Percentiles rank a stretch among this genome's conserved stretches.
These are phyloP conservation scores for Komagataea norvegica DNA, from an alignment of 1,139 yeast genomes.

Conservation along the genomic window DNA sequence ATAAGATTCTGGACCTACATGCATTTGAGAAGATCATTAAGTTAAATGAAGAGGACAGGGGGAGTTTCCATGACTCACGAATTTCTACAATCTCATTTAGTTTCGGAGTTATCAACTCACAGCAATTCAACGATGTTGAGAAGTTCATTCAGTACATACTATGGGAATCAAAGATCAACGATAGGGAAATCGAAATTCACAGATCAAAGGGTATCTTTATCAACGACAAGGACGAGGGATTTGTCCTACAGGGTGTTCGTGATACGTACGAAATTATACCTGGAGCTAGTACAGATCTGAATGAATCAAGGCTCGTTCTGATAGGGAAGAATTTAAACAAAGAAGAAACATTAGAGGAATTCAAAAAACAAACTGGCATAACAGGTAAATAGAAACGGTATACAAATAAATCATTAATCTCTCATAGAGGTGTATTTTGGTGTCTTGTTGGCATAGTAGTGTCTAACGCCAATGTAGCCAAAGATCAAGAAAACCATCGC, in stretches of 20 bases:
- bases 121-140: slow-evolving; percentile 44
- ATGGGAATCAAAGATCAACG: slow-evolving; percentile 56
- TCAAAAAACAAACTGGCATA: slow-evolving; percentile 20
- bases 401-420: slow-evolving; percentile 13
- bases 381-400: slow-evolving; percentile 2
- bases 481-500: slow-evolving; percentile 18
- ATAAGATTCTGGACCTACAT: slow-evolving; percentile 66
- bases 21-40: slow-evolving; percentile 60
- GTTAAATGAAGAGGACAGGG: slow-evolving; percentile 28
- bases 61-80: slow-evolving; percentile 46
- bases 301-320: slow-evolving; percentile 58
- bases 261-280: slow-evolving; percentile 81
- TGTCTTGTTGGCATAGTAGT: slow-evolving; percentile 5
- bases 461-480: slow-evolving; percentile 15
- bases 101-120: slow-evolving; percentile 41
- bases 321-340: slow-evolving; percentile 66
- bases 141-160: slow-evolving; percentile 56
- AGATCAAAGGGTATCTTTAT: slow-evolving; percentile 76
- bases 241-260: slow-evolving; percentile 87
- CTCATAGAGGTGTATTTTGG: slow-evolving; percentile 25
- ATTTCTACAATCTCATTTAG: slow-evolving; percentile 59
- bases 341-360: slow-evolving; percentile 29
- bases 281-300: slow-evolving; percentile 37
- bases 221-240: slow-evolving; percentile 27
- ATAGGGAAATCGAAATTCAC: slow-evolving; percentile 59